Percentiles rank a stretch among this genome's conserved stretches.
Evolutionary conservation across 75 land plant genomes (phyloP).

Genomic region (Selaginella tamariscina): DNA sequence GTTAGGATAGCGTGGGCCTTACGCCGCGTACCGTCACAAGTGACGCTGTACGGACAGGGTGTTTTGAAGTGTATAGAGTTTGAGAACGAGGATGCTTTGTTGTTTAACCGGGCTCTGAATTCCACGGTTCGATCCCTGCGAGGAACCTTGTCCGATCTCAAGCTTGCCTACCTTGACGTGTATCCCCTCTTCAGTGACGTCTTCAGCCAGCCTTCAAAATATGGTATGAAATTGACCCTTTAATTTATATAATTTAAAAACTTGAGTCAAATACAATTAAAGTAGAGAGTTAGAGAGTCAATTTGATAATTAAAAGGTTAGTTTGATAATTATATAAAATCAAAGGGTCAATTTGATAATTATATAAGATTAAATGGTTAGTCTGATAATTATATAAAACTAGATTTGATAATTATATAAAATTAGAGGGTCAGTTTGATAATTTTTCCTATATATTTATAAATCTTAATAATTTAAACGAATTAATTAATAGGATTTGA

Average conservation of each 20-base stretch:
- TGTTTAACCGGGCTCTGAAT: neutral
- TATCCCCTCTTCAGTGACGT: slow-evolving; percentile 9
- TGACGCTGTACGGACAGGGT: neutral
- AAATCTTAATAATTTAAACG: too few species aligned
- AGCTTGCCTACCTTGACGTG: slow-evolving; percentile 11
- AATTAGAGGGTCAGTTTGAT: too few species aligned
- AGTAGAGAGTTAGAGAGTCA: neutral
- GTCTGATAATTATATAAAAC: too few species aligned
- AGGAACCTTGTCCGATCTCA: slow-evolving; percentile 9
- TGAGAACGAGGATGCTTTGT: slow-evolving; percentile 1
- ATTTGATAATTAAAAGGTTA: too few species aligned
- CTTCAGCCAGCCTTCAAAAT: slow-evolving; percentile 10
- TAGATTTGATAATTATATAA: too few species aligned
- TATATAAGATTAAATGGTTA: too few species aligned
- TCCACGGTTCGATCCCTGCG: neutral
- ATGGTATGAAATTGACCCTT: slow-evolving; percentile 11
- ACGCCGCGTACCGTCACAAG: slow-evolving; percentile 15
- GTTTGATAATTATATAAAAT: too few species aligned
- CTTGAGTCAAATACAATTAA: too few species aligned
- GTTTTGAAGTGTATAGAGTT: neutral
- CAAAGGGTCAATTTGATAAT: too few species aligned
- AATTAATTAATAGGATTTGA: slow-evolving; percentile 51
- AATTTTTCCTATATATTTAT: too few species aligned
- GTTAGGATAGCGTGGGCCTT: slow-evolving; percentile 12
- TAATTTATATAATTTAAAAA: too few species aligned